phyloP scores from a whole-genome alignment of 2,329 filamentous ascomycete species.

The Sporothrix globosa region DNA sequence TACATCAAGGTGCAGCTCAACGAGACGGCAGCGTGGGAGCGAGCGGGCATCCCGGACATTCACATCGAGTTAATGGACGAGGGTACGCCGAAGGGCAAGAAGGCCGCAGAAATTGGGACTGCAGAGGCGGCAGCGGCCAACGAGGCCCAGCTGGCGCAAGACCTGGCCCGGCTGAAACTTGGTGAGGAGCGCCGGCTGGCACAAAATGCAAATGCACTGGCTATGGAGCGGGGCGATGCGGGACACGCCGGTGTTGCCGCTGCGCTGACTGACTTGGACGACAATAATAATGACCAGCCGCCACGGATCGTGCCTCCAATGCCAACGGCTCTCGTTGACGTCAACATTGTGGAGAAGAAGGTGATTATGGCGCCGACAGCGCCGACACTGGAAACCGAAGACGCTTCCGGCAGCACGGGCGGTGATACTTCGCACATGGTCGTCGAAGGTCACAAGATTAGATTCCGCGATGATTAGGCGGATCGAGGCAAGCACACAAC shows the following conservation, averaged over 20 bases:
- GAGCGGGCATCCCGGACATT: slow-evolving; percentile 61
- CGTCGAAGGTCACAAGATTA: slow-evolving; percentile 31
- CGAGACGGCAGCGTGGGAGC: slow-evolving; percentile 83
- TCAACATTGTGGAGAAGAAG: slow-evolving; percentile 58
- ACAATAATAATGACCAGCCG: slow-evolving; percentile 43
- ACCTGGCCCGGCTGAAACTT: slow-evolving; percentile 50
- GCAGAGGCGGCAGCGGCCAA: slow-evolving; percentile 22
- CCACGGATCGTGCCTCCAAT: slow-evolving; percentile 41
- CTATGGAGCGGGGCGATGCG: slow-evolving; percentile 53
- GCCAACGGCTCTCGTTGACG: slow-evolving; percentile 47
- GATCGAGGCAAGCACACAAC: neutral
- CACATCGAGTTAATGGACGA: slow-evolving; percentile 70
- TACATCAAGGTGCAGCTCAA: slow-evolving; percentile 88
- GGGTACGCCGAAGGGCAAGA: slow-evolving; percentile 50
- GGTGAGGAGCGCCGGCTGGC: slow-evolving; percentile 49
- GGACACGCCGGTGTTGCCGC: slow-evolving; percentile 47
- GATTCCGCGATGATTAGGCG: slow-evolving; percentile 18
- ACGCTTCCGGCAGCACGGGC: slow-evolving; percentile 41
- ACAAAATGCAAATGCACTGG: slow-evolving; percentile 50
- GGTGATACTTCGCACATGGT: slow-evolving; percentile 22
- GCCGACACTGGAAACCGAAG: slow-evolving; percentile 45
- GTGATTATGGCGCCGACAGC: slow-evolving; percentile 46
- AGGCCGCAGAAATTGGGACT: neutral
- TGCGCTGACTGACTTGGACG: slow-evolving; percentile 51
- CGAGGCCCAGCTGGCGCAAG: slow-evolving; percentile 41